Percentiles rank a stretch among this genome's conserved stretches.
Evolutionary conservation across 1,139 yeast species (phyloP).

Genomic region (Pichia terricola): DNA sequence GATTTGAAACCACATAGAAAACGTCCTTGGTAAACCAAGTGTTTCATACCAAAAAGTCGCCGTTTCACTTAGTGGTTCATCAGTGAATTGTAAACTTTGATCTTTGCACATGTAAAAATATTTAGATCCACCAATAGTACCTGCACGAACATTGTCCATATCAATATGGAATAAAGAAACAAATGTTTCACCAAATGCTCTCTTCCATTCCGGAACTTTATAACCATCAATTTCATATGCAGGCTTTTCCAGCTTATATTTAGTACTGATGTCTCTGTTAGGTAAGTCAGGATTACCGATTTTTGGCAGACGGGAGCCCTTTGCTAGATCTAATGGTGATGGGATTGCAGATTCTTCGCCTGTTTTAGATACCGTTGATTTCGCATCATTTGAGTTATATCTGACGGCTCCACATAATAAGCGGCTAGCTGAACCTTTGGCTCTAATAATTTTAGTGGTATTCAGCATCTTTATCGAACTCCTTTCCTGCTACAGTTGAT

Average conservation of each 20-base stretch:
- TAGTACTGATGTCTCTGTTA: slow-evolving; percentile 26
- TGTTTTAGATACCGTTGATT: no score
- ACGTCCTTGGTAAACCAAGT: slow-evolving; percentile 71
- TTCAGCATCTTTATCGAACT: no score
- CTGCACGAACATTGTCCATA: slow-evolving; percentile 88
- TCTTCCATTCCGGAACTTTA: slow-evolving; percentile 60
- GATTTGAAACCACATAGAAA: slow-evolving; percentile 92
- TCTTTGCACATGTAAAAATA: slow-evolving; percentile 82
- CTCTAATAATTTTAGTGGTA: no score
- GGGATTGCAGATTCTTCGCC: not conserved
- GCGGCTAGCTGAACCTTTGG: no score
- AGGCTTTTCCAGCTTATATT: slow-evolving; percentile 23
- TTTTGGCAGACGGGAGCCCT: slow-evolving; percentile 40
- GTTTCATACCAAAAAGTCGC: slow-evolving; percentile 74
- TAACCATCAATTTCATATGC: slow-evolving; percentile 51
- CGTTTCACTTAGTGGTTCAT: slow-evolving; percentile 55
- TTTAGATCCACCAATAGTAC: slow-evolving; percentile 85
- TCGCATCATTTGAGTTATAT: no score
- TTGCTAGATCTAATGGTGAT: slow-evolving; percentile 28
- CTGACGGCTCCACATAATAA: not conserved
- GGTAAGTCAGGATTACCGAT: slow-evolving; percentile 32
- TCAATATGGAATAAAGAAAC: slow-evolving; percentile 64
- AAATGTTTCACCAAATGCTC: slow-evolving; percentile 61
- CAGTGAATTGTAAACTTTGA: slow-evolving; percentile 69
- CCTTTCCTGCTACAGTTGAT: no score